phyloP scores from a whole-genome alignment of 805 yeast genomes.

The Candida morakotiae region DNA sequence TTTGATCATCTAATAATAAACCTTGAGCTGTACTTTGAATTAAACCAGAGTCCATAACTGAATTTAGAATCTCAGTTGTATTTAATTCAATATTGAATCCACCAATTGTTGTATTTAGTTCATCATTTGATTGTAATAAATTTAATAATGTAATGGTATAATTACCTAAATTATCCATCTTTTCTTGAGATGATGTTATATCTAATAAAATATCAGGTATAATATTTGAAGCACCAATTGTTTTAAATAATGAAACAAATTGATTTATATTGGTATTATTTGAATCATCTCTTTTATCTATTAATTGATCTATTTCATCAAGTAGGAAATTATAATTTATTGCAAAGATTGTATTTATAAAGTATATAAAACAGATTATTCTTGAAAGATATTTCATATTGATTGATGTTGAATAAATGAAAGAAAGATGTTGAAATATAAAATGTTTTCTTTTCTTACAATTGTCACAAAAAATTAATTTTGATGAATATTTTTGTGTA shows the following conservation, averaged over 20 bases:
- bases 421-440: neutral
- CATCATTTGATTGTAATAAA: constrained; percentile 6
- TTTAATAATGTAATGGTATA: constrained; percentile 13
- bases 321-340: constrained; percentile 2
- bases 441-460: neutral
- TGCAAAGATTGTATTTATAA: neutral
- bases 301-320: constrained; percentile 2
- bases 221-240: constrained; percentile 6
- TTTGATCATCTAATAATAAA: constrained; percentile 26
- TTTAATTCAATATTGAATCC: constrained; percentile 20
- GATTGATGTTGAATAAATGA: neutral
- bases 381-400: neutral
- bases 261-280: neutral
- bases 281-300: constrained; percentile 1
- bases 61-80: constrained; percentile 16
- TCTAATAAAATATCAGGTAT: constrained; percentile 20
- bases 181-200: constrained; percentile 26
- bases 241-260: constrained; percentile 3
- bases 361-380: neutral
- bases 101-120: constrained; percentile 2
- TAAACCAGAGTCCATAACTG: constrained; percentile 23
- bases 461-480: neutral
- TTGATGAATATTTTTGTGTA: neutral
- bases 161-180: constrained; percentile 25
- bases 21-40: constrained; percentile 19